Conservation (phyloP, 2,329 filamentous ascomycete genomes). For the Cercospora sp. region DNA sequence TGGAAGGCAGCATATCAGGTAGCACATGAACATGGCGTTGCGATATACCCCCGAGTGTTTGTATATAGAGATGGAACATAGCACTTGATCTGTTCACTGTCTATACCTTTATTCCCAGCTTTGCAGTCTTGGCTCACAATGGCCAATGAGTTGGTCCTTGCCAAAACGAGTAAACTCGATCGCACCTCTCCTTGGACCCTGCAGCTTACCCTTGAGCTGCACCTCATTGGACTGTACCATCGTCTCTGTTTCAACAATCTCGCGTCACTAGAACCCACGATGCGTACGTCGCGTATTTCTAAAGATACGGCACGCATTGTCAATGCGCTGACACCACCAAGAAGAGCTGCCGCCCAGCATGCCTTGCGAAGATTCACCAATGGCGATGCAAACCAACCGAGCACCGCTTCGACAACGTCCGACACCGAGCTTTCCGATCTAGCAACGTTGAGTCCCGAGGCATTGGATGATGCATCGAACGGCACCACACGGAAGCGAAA, state of each 20-base stretch:
- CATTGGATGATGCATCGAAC: conserved; percentile 10
- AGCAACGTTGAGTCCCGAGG: conserved; percentile 19
- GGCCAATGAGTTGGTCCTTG: neutral
- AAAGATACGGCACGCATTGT: conserved; percentile 31
- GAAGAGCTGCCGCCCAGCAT: conserved; percentile 21
- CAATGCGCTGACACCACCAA: conserved; percentile 21
- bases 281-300: conserved; percentile 30
- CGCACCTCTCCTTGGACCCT: conserved; percentile 4
- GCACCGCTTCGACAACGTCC: neutral
- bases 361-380: conserved; percentile 28
- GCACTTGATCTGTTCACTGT: neutral
- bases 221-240: conserved; percentile 11
- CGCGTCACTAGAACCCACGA: conserved; percentile 6
- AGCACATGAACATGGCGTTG: neutral
- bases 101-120: neutral
- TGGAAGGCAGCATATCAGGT: neutral
- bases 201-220: conserved; percentile 11
- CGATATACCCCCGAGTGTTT: neutral
- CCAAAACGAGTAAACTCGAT: neutral
- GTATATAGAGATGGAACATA: neutral
- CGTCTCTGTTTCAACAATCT: neutral
- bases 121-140: neutral
- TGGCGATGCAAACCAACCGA: neutral
- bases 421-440: conserved; percentile 24
- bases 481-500: conserved; percentile 30